phyloP scores from a whole-genome alignment of 306 rosid genomes.

The Ceratonia siliqua region DNA sequence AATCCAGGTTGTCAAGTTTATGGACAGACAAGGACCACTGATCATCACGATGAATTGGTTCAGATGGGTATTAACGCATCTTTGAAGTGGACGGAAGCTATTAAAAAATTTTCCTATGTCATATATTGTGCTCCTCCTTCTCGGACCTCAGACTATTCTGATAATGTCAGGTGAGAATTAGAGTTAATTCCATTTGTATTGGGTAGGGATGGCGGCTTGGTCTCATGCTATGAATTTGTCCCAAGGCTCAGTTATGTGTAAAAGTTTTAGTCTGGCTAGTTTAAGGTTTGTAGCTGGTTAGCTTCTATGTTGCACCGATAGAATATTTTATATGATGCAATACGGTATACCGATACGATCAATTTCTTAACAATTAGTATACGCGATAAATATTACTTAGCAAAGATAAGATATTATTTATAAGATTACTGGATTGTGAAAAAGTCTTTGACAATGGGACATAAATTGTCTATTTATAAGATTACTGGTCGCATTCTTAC shows the following conservation, averaged over 20 bases:
- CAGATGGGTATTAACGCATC: slow-evolving; percentile 73
- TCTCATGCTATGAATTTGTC: neutral
- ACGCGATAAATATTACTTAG: too few species aligned
- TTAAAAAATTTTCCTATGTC: slow-evolving; percentile 61
- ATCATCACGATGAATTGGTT: slow-evolving; percentile 83
- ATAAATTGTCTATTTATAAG: too few species aligned
- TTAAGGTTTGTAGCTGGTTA: slow-evolving; percentile 10
- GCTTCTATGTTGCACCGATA: neutral
- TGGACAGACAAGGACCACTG: slow-evolving; percentile 79
- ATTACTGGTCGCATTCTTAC: neutral
- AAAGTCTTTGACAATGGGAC: too few species aligned
- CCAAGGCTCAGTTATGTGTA: neutral
- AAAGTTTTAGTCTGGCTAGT: slow-evolving; percentile 2
- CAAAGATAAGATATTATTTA: too few species aligned
- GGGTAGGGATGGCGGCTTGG: neutral
- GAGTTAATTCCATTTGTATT: slow-evolving; percentile 20
- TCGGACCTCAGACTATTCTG: slow-evolving; percentile 63
- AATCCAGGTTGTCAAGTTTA: slow-evolving; percentile 68
- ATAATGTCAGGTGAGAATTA: slow-evolving; percentile 65
- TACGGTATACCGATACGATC: too few species aligned
- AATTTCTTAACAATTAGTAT: too few species aligned
- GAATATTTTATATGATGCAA: too few species aligned
- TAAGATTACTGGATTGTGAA: too few species aligned
- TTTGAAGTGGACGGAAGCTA: slow-evolving; percentile 60
- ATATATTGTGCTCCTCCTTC: slow-evolving; percentile 97